These are phyloP conservation scores for Candida ponderosae DNA, from an alignment of 805 yeast species.

Conservation along the genomic window DNA sequence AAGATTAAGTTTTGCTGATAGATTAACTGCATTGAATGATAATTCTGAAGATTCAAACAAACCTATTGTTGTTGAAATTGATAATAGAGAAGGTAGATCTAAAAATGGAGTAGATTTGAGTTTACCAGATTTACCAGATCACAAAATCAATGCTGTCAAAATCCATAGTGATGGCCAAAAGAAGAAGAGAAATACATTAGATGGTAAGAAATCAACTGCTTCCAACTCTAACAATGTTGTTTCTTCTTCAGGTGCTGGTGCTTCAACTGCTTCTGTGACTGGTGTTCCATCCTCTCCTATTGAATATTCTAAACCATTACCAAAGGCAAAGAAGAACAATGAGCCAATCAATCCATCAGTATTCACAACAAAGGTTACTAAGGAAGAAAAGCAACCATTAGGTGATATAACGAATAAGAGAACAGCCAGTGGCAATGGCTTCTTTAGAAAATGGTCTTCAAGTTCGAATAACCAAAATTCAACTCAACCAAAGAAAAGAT, in stretches of 20 bases:
- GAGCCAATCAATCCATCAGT: slow-evolving; percentile 8
- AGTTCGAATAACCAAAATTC: slow-evolving; percentile 15
- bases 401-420: slow-evolving; percentile 18
- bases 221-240: too few relatives aligned
- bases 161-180: slow-evolving; percentile 7
- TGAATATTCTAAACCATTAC: slow-evolving; percentile 5
- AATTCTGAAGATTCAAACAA: slow-evolving; percentile 4
- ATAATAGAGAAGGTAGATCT: slow-evolving; percentile 3
- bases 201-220: background rate
- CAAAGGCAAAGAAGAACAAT: slow-evolving; percentile 8
- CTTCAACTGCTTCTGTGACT: too few relatives aligned
- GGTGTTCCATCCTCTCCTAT: slow-evolving; percentile 8
- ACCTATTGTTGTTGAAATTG: slow-evolving; percentile 6
- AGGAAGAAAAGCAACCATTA: slow-evolving; percentile 5
- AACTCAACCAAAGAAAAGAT: slow-evolving; percentile 13
- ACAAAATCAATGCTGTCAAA: slow-evolving; percentile 23
- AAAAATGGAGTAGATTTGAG: slow-evolving; percentile 5
- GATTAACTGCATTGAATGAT: slow-evolving; percentile 21
- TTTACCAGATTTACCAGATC: slow-evolving; percentile 19
- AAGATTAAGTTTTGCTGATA: slow-evolving; percentile 32
- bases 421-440: slow-evolving; percentile 13
- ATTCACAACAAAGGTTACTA: slow-evolving; percentile 7
- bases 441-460: slow-evolving; percentile 20
- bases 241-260: too few relatives aligned
- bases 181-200: too few relatives aligned